These are phyloP conservation scores for Eutypella sp. DNA, from an alignment of 2,329 filamentous ascomycete genomes.

Conservation along the genomic window DNA sequence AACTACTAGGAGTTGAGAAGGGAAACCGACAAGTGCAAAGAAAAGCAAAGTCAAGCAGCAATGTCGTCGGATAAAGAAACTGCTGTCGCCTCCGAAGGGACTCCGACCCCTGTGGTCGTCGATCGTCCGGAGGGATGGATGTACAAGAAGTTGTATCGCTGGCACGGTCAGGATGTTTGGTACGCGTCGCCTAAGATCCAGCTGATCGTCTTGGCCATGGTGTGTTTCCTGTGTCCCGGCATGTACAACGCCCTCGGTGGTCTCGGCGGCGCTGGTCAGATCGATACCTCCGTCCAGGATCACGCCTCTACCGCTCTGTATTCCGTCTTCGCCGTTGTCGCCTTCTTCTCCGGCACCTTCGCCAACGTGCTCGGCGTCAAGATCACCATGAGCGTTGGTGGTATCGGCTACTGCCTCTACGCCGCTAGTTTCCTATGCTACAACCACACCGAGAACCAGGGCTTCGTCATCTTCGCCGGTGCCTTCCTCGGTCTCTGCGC, in stretches of 20 bases:
- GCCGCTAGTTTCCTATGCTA: slow-evolving; percentile 66
- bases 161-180: slow-evolving; percentile 54
- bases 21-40: too few species aligned
- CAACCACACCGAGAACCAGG: slow-evolving; percentile 61
- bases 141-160: slow-evolving; percentile 57
- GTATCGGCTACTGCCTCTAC: slow-evolving; percentile 73
- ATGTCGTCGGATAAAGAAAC: too few species aligned
- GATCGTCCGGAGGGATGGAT: slow-evolving; percentile 55
- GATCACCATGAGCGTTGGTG: slow-evolving; percentile 64
- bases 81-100: slow-evolving; percentile 7
- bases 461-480: slow-evolving; percentile 73
- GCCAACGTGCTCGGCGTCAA: slow-evolving; percentile 72
- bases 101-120: slow-evolving; percentile 12
- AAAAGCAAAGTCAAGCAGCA: too few species aligned
- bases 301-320: slow-evolving; percentile 51
- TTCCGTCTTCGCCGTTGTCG: slow-evolving; percentile 51
- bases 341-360: slow-evolving; percentile 70
- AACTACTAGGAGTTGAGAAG: too few species aligned
- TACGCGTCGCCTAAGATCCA: slow-evolving; percentile 72
- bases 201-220: slow-evolving; percentile 64
- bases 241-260: slow-evolving; percentile 68
- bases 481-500: slow-evolving; percentile 73
- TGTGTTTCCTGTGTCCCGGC: slow-evolving; percentile 68
- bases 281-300: slow-evolving; percentile 52
- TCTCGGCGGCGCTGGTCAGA: slow-evolving; percentile 59